Evolutionary conservation across 176 grass and related monocot species (phyloP).

Genomic region (Hyparrhenia diplandra): DNA sequence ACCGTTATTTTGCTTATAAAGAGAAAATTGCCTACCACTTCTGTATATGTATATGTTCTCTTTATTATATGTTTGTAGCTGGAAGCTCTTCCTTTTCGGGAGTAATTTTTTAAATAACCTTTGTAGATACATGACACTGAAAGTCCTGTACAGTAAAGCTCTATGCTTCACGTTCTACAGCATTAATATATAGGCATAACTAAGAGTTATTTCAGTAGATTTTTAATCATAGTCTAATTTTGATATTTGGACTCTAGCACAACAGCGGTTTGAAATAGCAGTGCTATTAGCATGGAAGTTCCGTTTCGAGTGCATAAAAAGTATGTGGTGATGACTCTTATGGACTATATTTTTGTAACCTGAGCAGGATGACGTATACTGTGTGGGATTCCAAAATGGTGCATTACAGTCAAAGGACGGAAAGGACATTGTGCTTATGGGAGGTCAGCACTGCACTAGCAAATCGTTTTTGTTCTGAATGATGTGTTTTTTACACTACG

Average conservation of each 20-base stretch:
- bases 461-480: neutral
- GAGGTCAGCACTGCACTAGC: slow-evolving; percentile 47
- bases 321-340: neutral
- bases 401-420: slow-evolving; percentile 81
- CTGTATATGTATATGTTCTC: neutral
- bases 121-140: neutral
- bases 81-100: too few species aligned
- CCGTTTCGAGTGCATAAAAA: neutral
- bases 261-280: neutral
- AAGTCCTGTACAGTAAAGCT: neutral
- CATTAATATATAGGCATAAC: neutral
- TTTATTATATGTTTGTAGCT: neutral
- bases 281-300: neutral
- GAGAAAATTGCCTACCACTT: neutral
- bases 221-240: neutral
- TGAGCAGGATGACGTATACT: slow-evolving; percentile 59
- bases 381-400: slow-evolving; percentile 96
- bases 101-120: neutral
- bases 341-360: neutral
- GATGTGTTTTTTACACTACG: neutral
- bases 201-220: neutral
- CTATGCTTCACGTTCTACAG: neutral
- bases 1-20: neutral
- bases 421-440: slow-evolving; percentile 91
- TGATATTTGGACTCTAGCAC: neutral